Evolutionary conservation across 352 stramenopile genomes (phyloP), one percentile per base, ranked within the genome.

Genomic region (Pythium dissimile): DNA sequence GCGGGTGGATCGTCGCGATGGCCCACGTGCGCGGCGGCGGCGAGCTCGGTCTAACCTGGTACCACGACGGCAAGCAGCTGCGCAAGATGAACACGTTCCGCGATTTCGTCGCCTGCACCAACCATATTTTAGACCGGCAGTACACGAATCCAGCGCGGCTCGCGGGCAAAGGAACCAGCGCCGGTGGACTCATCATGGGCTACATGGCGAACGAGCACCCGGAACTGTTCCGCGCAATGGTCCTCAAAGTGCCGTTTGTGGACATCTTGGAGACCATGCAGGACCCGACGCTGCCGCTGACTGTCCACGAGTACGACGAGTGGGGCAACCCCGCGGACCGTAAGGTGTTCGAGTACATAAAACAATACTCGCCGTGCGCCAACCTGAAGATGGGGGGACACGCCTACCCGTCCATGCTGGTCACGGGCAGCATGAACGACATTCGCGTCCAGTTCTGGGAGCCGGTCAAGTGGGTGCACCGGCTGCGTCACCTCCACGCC

Each of bases 281-380:
- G 54, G 88, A 97, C 50, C 64, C 81, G 13, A 78, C 55, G 16
- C 71, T 97, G 13, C 86, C 88, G 3, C 73, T 97, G 2, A 97
- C 91, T 11, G 67, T 96, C 16, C 85, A 97, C 61, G 91, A 97
- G 69, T 97, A 96, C 53, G 87, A 97, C 44, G 91, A 97, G 65
- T 97, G 89, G 89, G 88, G 89, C 2, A 83, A 97, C 49, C 82
- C 83, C 12, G 35, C 13, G 15, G 71, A 85, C 20, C 55, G 62
- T 1, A 57, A 72, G 5, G 72, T 80, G 12, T 63, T 64, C 26
- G 67, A 74, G 18, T 94, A 92, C 67, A 94, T 95, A 34, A 55
- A 72, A 24, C 90, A 84, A n/a, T 95, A 94, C 54, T 80, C 82
- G 8, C 86, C 86, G 15, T 87, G 73, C 24, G 80, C 86, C 37